Base-by-base conservation (phyloP, 2,329 filamentous ascomycete species). In the Ceratocystis cubensis region DNA sequence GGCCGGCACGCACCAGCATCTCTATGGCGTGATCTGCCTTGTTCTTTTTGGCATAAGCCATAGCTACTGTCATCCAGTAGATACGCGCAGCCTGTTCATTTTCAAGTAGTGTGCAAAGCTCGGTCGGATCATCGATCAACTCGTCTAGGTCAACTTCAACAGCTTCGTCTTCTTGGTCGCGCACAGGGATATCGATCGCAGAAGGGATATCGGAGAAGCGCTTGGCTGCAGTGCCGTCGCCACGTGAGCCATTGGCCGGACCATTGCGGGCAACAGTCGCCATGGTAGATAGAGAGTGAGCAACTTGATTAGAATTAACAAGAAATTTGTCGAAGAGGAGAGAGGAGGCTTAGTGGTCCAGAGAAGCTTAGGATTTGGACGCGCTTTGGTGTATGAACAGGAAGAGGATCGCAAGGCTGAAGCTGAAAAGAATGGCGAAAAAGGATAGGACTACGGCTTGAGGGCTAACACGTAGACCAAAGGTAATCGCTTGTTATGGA, bases 41-140 rank as follows among this genome's bases (percentile, higher is more conserved):
- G 73, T 88, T 87, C 78, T 96, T 91, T 78, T 97, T 99, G 50
- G 94, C 93, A 74, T 99, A 99, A 61, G 93, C 93, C 68, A 97
- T 82, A 53, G 95, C 89, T 70, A 97, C 94, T n/a, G 91, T 93
- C 81, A 99, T 93, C 95, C 95, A 99, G 71, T 95, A 95, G 64
- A 87, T 90, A 72, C 93, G 91, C 46, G 90, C 88, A 17, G 91
- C 92, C 73, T 88, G 86, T 76, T 99, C 95, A 73, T 94, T 96
- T 78, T 99, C 93, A 70, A 99, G 85, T 63, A 99, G 82, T 37
- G 90, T 94, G 75, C 94, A 99, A 4, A 99, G 83, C 78, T 99
- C 94, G 61, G 89, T 96, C 22, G 91, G 90, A 74, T 97, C 94
- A 75, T 97, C 94, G 69, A 92, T 84, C 48, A 96, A 85, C 70